Evolutionary conservation across 148 eudicot species (phyloP), one percentile per base, ranked within the genome.

Genomic region (Amaranthus hypochondriacus): DNA sequence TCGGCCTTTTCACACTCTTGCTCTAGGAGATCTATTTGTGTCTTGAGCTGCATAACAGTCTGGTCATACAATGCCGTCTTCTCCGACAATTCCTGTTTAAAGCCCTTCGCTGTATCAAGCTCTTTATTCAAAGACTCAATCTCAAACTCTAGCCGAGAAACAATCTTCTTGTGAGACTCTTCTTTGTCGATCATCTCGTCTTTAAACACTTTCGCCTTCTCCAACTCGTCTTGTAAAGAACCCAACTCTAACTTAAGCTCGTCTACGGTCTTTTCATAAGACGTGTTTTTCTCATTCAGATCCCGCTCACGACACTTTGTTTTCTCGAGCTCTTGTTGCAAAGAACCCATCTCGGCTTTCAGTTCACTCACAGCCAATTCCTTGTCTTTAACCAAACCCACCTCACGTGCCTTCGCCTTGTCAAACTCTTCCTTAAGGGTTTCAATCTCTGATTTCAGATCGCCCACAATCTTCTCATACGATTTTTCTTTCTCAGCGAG

Each of bases 321-420:
- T 77, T 87, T 80, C 77, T 81, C 87, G 43, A 92, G 70, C 72
- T 89, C 89, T 67, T 82, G 82, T 73, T 82, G 75, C 85, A 90
- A 82, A 78, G 91, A 87, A 70, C 78, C 85, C 70, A 88, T 64
- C 71, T 90, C 91, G 5, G 75, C 77, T 21, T 76, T 68, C 8
- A 76, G 57, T 56, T 72, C 73, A 11, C 56, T 6, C 76, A 71
- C 54, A 4, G 53, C 46, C 64, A 60, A 59, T 70, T 59, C 75
- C 53, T 76, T 79, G 21, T 80, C 76, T 50, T 68, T 69, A 75
- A 62, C 70, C 62, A 76, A 44, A 48, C 59, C 79, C 62, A 52
- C 62, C 69, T 86, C 88, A 64, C 72, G 70, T 55, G 85, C 79
- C 71, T 82, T 87, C 56, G 81, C 84, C 83, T 77, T 84, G 67